Base-by-base conservation (phyloP, 352 stramenopile species). In the Globisporangium paroecandrum region DNA sequence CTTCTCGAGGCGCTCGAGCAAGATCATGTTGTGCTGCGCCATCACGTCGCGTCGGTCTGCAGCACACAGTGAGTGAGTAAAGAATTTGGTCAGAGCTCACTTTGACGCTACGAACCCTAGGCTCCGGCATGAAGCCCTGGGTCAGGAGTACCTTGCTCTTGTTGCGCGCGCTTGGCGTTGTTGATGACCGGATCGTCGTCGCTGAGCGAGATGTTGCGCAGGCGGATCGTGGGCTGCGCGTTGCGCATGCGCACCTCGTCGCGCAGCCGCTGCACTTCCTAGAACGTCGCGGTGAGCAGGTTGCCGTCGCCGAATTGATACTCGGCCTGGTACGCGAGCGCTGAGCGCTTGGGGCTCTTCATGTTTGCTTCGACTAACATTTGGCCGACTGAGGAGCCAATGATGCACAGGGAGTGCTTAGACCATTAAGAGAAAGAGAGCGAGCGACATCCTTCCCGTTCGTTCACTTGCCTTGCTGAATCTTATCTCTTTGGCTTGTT, bases 231-330 rank as follows among this genome's bases (percentile, higher is more conserved):
- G 1, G 81, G 79, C 49, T 87, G 79, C 0, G 77, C 76, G 4
- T 87, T 70, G 43, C 77, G 74, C 2, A 91, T 58, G 18, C 79
- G 72, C n/a, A 72, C 73, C 56, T 83, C 70, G 62, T 86, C 78
- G 47, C 76, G 75, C n/a, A 83, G 61, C 0, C 79, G 75, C 25
- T 72, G 67, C 47, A 87, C 76, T 58, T 91, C 77, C 12, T 78
- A 65, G 63, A 76, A 73, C 18, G 71, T 79, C 32, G 79, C 76
- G 7, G 81, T 91, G 60, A 91, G 64, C 25, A 89, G 58, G 46
- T 89, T 91, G 38, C 85, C 78, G 6, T 88, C 79, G 3, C 71
- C 81, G 64, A 86, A 91, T 47, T 87, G 74, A 66, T 91, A 91
- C 59, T 91, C 83, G 12, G 81, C 79, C 15, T 81, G 65, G 64